Base-by-base conservation (phyloP, 2,329 filamentous ascomycete genomes). In the Xylaria sp. region DNA sequence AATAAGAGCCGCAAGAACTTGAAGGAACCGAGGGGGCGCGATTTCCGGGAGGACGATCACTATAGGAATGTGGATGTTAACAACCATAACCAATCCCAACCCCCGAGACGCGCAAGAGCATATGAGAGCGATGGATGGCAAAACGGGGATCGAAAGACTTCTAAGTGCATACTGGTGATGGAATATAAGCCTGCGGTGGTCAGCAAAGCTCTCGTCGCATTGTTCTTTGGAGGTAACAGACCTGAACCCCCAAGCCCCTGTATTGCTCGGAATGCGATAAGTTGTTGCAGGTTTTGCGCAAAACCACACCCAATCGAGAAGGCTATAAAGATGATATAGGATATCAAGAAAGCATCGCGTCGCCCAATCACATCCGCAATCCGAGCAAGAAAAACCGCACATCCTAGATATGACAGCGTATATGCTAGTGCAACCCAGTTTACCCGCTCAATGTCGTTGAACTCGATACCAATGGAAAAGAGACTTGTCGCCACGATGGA, bases 401-500 rank as follows among this genome's bases (percentile, higher is more conserved):
- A 87, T 40, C 85, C 81, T 33, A 87, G 77, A 66, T 86, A 87
- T 10, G 83, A 75, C 21, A 87, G 74, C 0, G 83, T 85, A 65
- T 86, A 87, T 6, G 83, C 76, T 37, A 87, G 74, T 0, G 82
- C 82, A 0, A 86, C 79, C 82, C 83, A 85, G 67, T 83, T 85
- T 54, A 84, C 77, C 3, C 67, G 68, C 10, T 76, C 72, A 2
- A 83, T 66, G 13, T 78, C 75, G 10, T 78, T 58, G 47, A 87
- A 83, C 3, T 87, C 82, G 15, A 68, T 70, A 1, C 81, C 82
- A 47, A 87, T 87, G n/a, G 77, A 77, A 67, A 83, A 83, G 9
- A 88, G 72, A 44, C 82, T 83, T 11, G 85, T 87, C 1, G 85
- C 84, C 1, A 88, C 82, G 37, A 88, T 87, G 3, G 85, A 85